These are phyloP conservation scores for Pelargonium australe DNA, from an alignment of 441 rosid species.

Conservation along the genomic window DNA sequence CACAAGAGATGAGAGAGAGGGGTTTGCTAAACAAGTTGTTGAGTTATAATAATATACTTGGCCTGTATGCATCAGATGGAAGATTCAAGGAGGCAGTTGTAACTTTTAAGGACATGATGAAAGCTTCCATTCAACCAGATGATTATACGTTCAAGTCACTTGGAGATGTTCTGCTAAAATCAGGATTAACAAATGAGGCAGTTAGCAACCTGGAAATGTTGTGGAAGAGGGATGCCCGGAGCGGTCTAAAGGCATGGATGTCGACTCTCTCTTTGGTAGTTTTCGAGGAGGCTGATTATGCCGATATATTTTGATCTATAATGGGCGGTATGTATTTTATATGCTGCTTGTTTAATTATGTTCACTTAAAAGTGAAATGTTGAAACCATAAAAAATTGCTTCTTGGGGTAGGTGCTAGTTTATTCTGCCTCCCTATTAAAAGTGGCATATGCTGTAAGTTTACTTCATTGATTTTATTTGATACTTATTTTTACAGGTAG, in stretches of 20 bases:
- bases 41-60: slow-evolving; percentile 63
- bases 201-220: slow-evolving; percentile 38
- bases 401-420: not conserved
- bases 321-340: not conserved
- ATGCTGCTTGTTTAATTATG: not conserved
- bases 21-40: slow-evolving; percentile 47
- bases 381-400: not conserved
- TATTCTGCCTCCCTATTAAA: not conserved
- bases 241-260: slow-evolving; percentile 51
- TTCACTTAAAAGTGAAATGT: not conserved
- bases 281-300: slow-evolving; percentile 28
- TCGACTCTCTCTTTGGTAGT: slow-evolving; percentile 46
- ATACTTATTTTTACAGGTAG: slow-evolving; percentile 56
- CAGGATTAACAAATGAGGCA: slow-evolving; percentile 62
- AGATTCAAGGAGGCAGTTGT: slow-evolving; percentile 55
- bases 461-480: slow-evolving; percentile 10
- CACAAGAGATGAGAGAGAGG: slow-evolving; percentile 52
- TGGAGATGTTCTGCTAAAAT: slow-evolving; percentile 49
- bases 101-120: slow-evolving; percentile 63
- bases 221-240: slow-evolving; percentile 38
- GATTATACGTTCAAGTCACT: slow-evolving; percentile 58
- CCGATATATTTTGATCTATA: not conserved
- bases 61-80: slow-evolving; percentile 60
- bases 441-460: not conserved
- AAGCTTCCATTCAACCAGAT: slow-evolving; percentile 41